Base-by-base conservation (phyloP, 2,329 filamentous ascomycete species). In the Elsinoe fawcettii region DNA sequence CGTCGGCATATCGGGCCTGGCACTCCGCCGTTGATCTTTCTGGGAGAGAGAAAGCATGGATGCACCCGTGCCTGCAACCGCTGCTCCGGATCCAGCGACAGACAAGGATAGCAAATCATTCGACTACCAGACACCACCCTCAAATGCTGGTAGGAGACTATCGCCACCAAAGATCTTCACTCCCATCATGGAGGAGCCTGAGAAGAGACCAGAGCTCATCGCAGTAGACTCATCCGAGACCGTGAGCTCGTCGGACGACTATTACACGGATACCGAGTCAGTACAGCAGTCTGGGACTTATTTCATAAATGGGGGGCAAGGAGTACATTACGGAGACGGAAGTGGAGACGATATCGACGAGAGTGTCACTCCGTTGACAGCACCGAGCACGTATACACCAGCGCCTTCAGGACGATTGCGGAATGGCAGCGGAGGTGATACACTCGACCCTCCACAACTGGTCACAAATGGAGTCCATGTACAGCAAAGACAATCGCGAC, bases 161-260 rank as follows among this genome's bases (percentile, higher is more conserved):
- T 55, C 37, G 9, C 39, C 39, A 20, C 53, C 53, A 43, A 55
- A 55, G 37, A 44, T 55, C 43, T 61, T 58, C 36, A 53, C 37
- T 16, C 43, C 64, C 58, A 69, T 66, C 62, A 70, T 70, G 67
- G 66, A 68, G 59, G 66, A 69, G 18, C 55, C 56, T 23, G 65
- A 66, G 37, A 56, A 59, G 25, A 63, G 67, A 12, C 67, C 68
- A 8, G 65, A 64, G 25, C 55, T 70, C 51, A 60, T 64, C 54
- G 66, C 65, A 23, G 66, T 66, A 62, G 66, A 68, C 59, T 67
- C 64, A 12, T 64, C 63, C 14, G 66, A 65, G 44, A 69, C 66
- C 49, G 64, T 59, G 16, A 64, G 63, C 27, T 66, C 63, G 23
- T 46, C 41, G 8, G 66, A 60, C 18, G 63, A 63, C 23, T 63